Base-by-base conservation (phyloP, 2,329 filamentous ascomycete genomes). In the Trichoderma atroviride region DNA sequence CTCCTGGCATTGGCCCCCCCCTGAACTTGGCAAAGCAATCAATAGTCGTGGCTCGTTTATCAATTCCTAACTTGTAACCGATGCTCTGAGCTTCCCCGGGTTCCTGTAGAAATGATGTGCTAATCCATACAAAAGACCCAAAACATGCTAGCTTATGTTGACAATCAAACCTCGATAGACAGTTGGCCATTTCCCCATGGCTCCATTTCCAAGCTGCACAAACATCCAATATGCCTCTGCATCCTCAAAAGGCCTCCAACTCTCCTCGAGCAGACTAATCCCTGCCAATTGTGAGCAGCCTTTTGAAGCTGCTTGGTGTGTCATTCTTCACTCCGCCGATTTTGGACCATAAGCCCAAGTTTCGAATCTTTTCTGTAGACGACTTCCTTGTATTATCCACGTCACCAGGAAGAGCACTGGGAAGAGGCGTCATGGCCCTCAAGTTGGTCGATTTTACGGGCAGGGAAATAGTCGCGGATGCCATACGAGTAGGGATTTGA, bases 241-340 rank as follows among this genome's bases (percentile, higher is more conserved):
- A 14, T 67, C 40, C 29, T 37, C 62, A 35, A n/a, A 37, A n/a
- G 24, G 7, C 24, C n/a, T 16, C 53, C 40, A 16, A 29, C 29
- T 57, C 37, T 14, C 31, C 35, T 19, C 27, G 24, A 9, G 16
- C 56, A 35, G 14, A 35, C 24, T 13, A 33, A 31, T 69, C 65
- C 53, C 65, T 68, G 16, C 69, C 31, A n/a, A 70, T 58, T 31
- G 61, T 56, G 55, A 70, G 61, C 29, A 70, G n/a, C 65, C 33
- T 69, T 24, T 59, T 63, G 59, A 70, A 56, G 33, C 58, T 59
- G 43, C 59, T n/a, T 40, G 29, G 11, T 9, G 65, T 59, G 14
- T 69, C 69, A n/a, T 37, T 64, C 27, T 40, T 63, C 40, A n/a
- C 50, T 19, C 40, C 57, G n/a, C 61, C 40, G 2, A 56, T 22